Evolutionary conservation across 208 protist species (phyloP).

Genomic region (Leishmania aethiopica): DNA sequence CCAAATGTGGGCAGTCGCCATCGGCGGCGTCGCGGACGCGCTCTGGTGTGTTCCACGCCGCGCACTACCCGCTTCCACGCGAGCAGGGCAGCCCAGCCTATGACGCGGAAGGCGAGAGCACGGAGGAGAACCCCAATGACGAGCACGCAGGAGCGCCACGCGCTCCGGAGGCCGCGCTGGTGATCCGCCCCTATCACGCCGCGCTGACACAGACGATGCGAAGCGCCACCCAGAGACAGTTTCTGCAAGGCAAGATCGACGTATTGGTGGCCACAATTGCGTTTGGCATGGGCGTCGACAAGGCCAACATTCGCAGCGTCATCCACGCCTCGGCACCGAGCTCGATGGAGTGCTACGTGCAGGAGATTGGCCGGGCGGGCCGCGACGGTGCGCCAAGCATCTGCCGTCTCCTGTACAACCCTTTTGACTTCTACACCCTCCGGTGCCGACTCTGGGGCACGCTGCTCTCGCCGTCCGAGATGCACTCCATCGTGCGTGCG

Average conservation of each 20-base stretch:
- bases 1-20: constrained; percentile 24
- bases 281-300: constrained; percentile 99
- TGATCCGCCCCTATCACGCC: constrained; percentile 83
- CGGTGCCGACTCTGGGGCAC: constrained; percentile 74
- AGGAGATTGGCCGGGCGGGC: constrained; percentile 97
- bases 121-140: neutral
- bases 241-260: constrained; percentile 82
- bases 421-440: constrained; percentile 94
- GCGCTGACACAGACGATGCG: constrained; percentile 54
- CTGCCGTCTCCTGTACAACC: constrained; percentile 90
- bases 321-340: constrained; percentile 96
- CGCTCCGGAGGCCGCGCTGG: constrained; percentile 10
- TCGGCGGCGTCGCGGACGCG: neutral
- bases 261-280: constrained; percentile 97
- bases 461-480: constrained; percentile 61
- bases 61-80: neutral
- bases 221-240: constrained; percentile 81
- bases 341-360: constrained; percentile 97
- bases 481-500: constrained; percentile 47
- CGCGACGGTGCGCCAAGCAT: constrained; percentile 88
- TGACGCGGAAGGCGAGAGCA: neutral
- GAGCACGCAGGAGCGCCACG: neutral
- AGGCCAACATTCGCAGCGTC: constrained; percentile 96
- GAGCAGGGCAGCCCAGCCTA: neutral
- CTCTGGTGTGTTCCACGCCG: constrained; percentile 14